Base-by-base conservation (phyloP, 805 yeast genomes). In the Ogataea pini region DNA sequence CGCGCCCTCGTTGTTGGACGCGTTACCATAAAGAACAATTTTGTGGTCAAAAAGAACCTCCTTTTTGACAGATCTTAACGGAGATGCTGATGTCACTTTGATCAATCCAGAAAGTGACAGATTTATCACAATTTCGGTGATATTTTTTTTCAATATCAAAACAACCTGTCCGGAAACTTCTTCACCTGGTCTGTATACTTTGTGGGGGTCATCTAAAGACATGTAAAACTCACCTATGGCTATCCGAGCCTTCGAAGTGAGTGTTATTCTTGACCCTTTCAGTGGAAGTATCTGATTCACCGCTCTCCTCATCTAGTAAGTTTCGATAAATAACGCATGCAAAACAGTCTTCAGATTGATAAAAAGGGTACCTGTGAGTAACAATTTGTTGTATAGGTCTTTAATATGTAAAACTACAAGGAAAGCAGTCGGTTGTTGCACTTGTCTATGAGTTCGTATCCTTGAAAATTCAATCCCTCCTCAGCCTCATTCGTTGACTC, bases 141-240 rank as follows among this genome's bases (percentile, higher is more conserved):
- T 58, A 60, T 82, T 82, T 55, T 76, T 78, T 59, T 78, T 78
- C 44, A 84, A 63, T 3, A 78, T 74, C 12, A 86, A 66, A 1
- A 82, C 75, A 10, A 82, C 76, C 55, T 79, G 82, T 13, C 95
- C 95, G 1, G 74, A 67, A 3, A 88, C 76, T 54, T 76, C 77
- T 45, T 89, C 96, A 13, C 92, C 94, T 0, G 97, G 96, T n/a
- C 73, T 69, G 80, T 85, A 89, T 3, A 78, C 70, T 55, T 79
- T 78, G 64, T 88, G 96, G 1, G 96, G 91, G 46, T 84, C 83
- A 52, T 83, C 85, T 39, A 89, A 71, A 38, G 73, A 73, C 41
- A 89, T 82, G 64, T 82, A 86, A 65, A 88, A 84, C 55, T 86
- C 91, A 36, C 73, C 75, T 10, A 80, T 74, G 2, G 60, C 48